Conservation (phyloP, 805 yeast genomes). For the Candida silvatica region DNA sequence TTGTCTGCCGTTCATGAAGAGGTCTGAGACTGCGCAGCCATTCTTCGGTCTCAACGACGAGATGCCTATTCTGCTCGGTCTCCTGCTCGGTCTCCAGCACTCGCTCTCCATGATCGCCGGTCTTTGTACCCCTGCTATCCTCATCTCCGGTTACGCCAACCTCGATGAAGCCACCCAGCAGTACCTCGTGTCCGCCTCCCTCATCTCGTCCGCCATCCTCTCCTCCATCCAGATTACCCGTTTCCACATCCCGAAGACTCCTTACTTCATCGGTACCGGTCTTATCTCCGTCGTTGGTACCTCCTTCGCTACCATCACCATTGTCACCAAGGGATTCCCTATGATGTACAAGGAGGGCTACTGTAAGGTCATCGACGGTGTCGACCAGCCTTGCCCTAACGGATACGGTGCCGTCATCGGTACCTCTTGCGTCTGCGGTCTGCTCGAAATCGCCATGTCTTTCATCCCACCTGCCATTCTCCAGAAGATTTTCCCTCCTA, state of each 20-base stretch:
- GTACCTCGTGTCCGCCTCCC: slow-evolving; percentile 61
- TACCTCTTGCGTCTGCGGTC: slow-evolving; percentile 70
- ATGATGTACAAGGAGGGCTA: slow-evolving; percentile 68
- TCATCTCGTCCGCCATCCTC: slow-evolving; percentile 63
- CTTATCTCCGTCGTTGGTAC: slow-evolving; percentile 86
- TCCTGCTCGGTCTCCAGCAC: slow-evolving; percentile 80
- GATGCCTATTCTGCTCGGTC: slow-evolving; percentile 74
- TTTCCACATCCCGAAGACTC: slow-evolving; percentile 65
- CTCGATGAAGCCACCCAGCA: slow-evolving; percentile 41
- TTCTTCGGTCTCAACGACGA: slow-evolving; percentile 76
- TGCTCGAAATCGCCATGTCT: slow-evolving; percentile 63
- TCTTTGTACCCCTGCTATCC: slow-evolving; percentile 73
- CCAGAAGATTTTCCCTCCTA: slow-evolving; percentile 74
- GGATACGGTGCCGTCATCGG: slow-evolving; percentile 87
- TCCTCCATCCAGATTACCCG: slow-evolving; percentile 75
- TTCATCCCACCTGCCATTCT: slow-evolving; percentile 68
- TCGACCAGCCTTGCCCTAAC: slow-evolving; percentile 68
- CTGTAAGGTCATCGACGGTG: slow-evolving; percentile 63
- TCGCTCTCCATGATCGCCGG: slow-evolving; percentile 90
- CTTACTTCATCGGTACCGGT: slow-evolving; percentile 81
- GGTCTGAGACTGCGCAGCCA: slow-evolving; percentile 50
- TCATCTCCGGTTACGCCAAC: slow-evolving; percentile 59
- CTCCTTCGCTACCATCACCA: slow-evolving; percentile 79
- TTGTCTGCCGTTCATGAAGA: slow-evolving; percentile 55
- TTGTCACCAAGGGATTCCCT: slow-evolving; percentile 69